Evolutionary conservation across 1,284 basidiomycete species (phyloP).

Genomic region (Ceratobasidium sp.): DNA sequence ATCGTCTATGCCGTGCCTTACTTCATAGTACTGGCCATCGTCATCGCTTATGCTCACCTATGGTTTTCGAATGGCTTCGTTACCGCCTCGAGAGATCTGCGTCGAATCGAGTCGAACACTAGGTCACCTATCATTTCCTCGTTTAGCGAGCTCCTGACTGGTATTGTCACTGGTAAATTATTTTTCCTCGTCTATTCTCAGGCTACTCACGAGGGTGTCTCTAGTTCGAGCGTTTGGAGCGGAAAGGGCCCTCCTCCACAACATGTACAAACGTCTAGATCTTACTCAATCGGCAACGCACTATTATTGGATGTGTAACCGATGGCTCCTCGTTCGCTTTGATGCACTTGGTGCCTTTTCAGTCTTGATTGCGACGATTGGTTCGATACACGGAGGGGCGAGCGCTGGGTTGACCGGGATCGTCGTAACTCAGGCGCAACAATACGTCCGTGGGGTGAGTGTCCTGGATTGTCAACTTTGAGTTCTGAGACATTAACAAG

Average conservation of each 20-base stretch:
- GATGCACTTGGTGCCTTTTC: conserved; percentile 17
- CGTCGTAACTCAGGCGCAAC: conserved; percentile 13
- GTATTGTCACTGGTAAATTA: conserved; percentile 9
- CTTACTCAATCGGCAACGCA: conserved; percentile 33
- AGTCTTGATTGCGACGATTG: conserved; percentile 21
- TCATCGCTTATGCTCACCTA: conserved; percentile 17
- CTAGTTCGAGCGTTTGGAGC: conserved; percentile 19
- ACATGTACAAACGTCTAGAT: conserved; percentile 32
- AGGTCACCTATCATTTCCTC: conserved; percentile 16
- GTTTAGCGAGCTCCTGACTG: conserved; percentile 7
- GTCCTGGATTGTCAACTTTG: too few relatives aligned
- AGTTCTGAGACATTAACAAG: neutral
- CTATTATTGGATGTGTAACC: conserved; percentile 34
- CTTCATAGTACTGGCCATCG: conserved; percentile 15
- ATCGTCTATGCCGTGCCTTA: conserved; percentile 11
- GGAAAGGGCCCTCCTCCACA: conserved; percentile 2
- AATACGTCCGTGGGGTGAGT: conserved; percentile 20
- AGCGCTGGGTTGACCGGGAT: conserved; percentile 7
- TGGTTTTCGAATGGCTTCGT: conserved; percentile 16
- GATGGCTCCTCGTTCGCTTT: conserved; percentile 17
- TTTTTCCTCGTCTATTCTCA: neutral
- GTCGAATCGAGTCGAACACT: conserved; percentile 20
- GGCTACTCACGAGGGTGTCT: too few relatives aligned
- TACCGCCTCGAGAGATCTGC: conserved; percentile 17
- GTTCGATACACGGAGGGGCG: neutral